Evolutionary conservation across 2,329 filamentous ascomycete genomes (phyloP).

Genomic region (Myriosclerotinia duriaeana): DNA sequence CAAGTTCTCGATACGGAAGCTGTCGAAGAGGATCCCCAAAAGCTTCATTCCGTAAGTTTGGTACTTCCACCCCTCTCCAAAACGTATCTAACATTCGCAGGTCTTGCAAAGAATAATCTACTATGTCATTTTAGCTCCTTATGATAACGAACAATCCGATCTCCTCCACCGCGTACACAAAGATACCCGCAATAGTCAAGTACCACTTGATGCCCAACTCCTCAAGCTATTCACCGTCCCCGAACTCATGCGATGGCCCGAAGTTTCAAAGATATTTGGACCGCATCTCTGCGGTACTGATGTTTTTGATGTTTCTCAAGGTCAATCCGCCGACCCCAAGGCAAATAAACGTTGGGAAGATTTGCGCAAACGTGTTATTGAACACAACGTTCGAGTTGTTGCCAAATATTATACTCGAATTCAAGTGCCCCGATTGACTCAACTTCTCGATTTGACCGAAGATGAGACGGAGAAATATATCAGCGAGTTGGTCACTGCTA

Average conservation of each 20-base stretch:
- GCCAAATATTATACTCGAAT: slow-evolving; percentile 99
- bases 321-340: slow-evolving; percentile 72
- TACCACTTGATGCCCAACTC: slow-evolving; percentile 78
- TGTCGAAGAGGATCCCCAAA: slow-evolving; percentile 83
- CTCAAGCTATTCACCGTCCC: slow-evolving; percentile 93
- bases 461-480: slow-evolving; percentile 99
- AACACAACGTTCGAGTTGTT: slow-evolving; percentile 96
- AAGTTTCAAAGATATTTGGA: slow-evolving; percentile 84
- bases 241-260: slow-evolving; percentile 97
- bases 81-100: slow-evolving; percentile 48
- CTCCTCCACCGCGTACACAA: slow-evolving; percentile 89
- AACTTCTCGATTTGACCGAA: slow-evolving; percentile 86
- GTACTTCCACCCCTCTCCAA: neutral
- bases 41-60: slow-evolving; percentile 74
- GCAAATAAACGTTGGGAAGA: slow-evolving; percentile 87
- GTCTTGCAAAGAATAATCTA: slow-evolving; percentile 93
- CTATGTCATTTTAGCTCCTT: slow-evolving; percentile 92
- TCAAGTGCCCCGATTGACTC: slow-evolving; percentile 83
- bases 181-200: slow-evolving; percentile 76
- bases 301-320: slow-evolving; percentile 72
- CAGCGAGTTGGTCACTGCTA: slow-evolving; percentile 91
- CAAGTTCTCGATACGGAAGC: slow-evolving; percentile 95
- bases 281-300: slow-evolving; percentile 85
- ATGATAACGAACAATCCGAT: slow-evolving; percentile 98
- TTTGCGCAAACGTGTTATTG: slow-evolving; percentile 95